phyloP scores from a whole-genome alignment of 192 early-diverging fungal genomes.

The Linnemannia schmuckeri region DNA sequence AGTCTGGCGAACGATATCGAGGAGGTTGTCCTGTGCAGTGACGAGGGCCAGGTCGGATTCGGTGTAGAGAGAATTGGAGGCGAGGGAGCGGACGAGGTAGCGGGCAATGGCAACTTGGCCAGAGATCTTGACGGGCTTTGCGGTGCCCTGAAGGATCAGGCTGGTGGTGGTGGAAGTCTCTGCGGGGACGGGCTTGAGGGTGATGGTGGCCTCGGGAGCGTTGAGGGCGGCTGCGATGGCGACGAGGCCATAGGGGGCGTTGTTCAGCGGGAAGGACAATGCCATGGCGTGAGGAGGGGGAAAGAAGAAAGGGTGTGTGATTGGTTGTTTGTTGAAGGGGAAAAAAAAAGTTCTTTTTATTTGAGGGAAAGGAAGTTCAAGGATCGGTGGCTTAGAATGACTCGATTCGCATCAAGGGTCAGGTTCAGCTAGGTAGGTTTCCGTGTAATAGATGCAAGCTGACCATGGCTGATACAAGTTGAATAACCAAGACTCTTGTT shows the following conservation, averaged over 20 bases:
- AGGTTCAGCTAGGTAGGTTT: not conserved
- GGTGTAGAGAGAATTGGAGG: slow-evolving; percentile 28
- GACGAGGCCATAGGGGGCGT: slow-evolving; percentile 48
- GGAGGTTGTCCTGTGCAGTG: slow-evolving; percentile 38
- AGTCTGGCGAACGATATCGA: slow-evolving; percentile 51
- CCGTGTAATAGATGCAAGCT: not conserved
- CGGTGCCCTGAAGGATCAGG: slow-evolving; percentile 9
- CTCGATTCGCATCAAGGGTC: not conserved
- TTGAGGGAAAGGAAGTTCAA: not conserved
- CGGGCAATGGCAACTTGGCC: slow-evolving; percentile 43
- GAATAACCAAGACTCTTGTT: no score
- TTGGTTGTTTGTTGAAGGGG: not conserved
- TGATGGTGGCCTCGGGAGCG: slow-evolving; percentile 16
- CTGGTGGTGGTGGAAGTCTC: slow-evolving; percentile 20
- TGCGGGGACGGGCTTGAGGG: slow-evolving; percentile 24
- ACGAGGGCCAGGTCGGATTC: slow-evolving; percentile 21
- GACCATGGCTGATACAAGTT: no score
- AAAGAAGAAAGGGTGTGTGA: not conserved
- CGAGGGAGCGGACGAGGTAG: slow-evolving; percentile 40
- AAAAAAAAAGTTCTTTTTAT: not conserved
- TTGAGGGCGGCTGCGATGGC: slow-evolving; percentile 36
- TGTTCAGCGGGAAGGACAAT: slow-evolving; percentile 54
- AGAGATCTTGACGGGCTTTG: slow-evolving; percentile 34
- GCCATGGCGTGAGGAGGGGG: slow-evolving; percentile 28
- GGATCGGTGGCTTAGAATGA: slow-evolving; percentile 14